Conservation (phyloP, 2,329 filamentous ascomycete genomes). For the Chrysosporium queenslandicum region DNA sequence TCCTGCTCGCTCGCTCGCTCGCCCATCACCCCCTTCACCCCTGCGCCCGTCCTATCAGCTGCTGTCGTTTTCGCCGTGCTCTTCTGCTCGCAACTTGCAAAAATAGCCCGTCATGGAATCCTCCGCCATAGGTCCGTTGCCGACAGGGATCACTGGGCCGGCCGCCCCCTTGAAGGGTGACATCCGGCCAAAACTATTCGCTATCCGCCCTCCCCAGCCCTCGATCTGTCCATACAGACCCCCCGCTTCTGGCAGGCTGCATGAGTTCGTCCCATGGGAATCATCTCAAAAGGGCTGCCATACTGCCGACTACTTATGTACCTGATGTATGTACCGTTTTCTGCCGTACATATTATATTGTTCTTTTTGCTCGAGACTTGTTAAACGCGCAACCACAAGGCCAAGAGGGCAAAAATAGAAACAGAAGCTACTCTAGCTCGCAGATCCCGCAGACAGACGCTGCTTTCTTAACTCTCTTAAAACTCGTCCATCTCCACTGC, state of each 20-base stretch:
- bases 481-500: conserved; percentile 15
- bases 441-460: conserved; percentile 12
- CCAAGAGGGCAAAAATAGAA: conserved; percentile 25
- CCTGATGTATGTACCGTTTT: background rate
- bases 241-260: conserved; percentile 1
- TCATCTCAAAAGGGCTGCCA: background rate
- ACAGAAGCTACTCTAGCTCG: conserved; percentile 10
- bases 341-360: conserved; percentile 4
- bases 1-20: too few relatives aligned
- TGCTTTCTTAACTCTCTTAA: conserved; percentile 11
- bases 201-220: conserved; percentile 2
- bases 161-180: conserved; percentile 1
- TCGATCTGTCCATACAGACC: background rate
- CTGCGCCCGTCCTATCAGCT: background rate
- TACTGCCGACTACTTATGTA: too few relatives aligned
- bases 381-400: too few relatives aligned
- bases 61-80: background rate
- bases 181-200: conserved; percentile 11
- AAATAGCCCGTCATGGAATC: conserved; percentile 11
- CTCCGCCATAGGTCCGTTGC: conserved; percentile 10
- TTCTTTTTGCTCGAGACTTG: background rate
- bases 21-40: background rate
- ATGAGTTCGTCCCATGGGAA: conserved; percentile 5
- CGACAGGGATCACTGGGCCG: background rate
- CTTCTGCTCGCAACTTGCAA: conserved; percentile 11